Base-by-base conservation (phyloP, 1,284 basidiomycete genomes). In the Exobasidium rhododendri region DNA sequence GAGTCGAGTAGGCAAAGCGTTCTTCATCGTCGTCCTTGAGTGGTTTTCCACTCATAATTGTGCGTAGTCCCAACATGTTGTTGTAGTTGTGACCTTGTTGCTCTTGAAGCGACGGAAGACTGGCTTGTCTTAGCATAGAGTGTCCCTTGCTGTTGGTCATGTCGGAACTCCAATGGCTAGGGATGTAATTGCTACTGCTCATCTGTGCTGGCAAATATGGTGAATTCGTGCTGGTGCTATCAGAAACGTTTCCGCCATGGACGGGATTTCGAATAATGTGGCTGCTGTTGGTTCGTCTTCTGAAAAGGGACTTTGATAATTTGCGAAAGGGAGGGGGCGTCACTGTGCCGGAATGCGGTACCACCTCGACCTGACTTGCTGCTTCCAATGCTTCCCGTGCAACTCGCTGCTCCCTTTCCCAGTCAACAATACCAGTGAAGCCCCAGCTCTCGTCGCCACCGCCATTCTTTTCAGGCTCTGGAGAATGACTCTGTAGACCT, bases 351-450 rank as follows among this genome's bases (percentile, higher is more conserved):
- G 35, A 17, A 40, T 7, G 35, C 35, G 35, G 17, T 10, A 10
- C 35, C 17, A 10, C 35, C 17, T 17, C 35, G 7, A 10, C 35
- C 17, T 40, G 7, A 31, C 20, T 50, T 24, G 47, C 47, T 26
- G 29, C 24, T 31, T 50, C 47, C 20, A 7, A 10, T 26, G 29
- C 24, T 31, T 50, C 47, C 20, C 47, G 7, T 10, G 22, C 24
- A 10, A 10, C 24, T 20, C 29, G 7, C 20, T 31, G 22, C 20
- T 50, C 47, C 20, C 47, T 50, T 20, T 50, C 47, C 7, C 7
- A 7, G 20, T 50, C 47, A 20, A 50, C 47, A 20, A 50, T 50
- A 31, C 47, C 47, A 7, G 47, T 50, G 20, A 50, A 50, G 20
- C 47, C 47, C 47, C 47, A 50, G n/a, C n/a, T n/a, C n/a, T n/a